Conservation (phyloP, 2,329 filamentous ascomycete species). For the Calonectria hongkongensis region DNA sequence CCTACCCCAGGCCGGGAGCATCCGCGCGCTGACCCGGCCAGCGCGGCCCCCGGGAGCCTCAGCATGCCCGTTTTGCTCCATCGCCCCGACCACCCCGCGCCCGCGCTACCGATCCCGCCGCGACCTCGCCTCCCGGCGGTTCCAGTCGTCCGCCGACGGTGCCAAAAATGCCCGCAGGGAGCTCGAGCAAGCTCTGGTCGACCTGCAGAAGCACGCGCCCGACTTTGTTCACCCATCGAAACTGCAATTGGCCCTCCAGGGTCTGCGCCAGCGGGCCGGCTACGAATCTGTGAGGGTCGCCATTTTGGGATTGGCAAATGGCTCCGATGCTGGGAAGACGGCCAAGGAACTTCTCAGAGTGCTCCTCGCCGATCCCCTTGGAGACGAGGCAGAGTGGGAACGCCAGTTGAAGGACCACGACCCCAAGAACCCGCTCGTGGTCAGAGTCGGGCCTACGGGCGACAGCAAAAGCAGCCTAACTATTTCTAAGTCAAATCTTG, state of each 20-base stretch:
- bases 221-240: slow-evolving; percentile 80
- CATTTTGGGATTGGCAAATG: slow-evolving; percentile 69
- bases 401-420: slow-evolving; percentile 72
- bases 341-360: slow-evolving; percentile 81
- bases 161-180: slow-evolving; percentile 66
- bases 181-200: slow-evolving; percentile 75
- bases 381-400: slow-evolving; percentile 80
- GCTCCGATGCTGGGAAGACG: slow-evolving; percentile 63
- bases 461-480: slow-evolving; percentile 56
- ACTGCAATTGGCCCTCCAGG: slow-evolving; percentile 81
- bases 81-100: slow-evolving; percentile 47
- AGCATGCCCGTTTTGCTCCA: slow-evolving; percentile 59
- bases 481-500: slow-evolving; percentile 59
- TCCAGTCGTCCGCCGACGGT: slow-evolving; percentile 54
- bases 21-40: slow-evolving; percentile 52
- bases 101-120: slow-evolving; percentile 49
- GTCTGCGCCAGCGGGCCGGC: slow-evolving; percentile 74
- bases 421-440: slow-evolving; percentile 74
- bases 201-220: slow-evolving; percentile 77
- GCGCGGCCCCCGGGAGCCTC: slow-evolving; percentile 43
- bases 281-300: slow-evolving; percentile 76
- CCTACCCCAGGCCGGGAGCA: slow-evolving; percentile 54
- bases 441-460: slow-evolving; percentile 69
- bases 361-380: slow-evolving; percentile 82
- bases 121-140: slow-evolving; percentile 53